Evolutionary conservation across 495 filamentous ascomycete genomes (phyloP).

Genomic region (Aspergillus coremiiformis): DNA sequence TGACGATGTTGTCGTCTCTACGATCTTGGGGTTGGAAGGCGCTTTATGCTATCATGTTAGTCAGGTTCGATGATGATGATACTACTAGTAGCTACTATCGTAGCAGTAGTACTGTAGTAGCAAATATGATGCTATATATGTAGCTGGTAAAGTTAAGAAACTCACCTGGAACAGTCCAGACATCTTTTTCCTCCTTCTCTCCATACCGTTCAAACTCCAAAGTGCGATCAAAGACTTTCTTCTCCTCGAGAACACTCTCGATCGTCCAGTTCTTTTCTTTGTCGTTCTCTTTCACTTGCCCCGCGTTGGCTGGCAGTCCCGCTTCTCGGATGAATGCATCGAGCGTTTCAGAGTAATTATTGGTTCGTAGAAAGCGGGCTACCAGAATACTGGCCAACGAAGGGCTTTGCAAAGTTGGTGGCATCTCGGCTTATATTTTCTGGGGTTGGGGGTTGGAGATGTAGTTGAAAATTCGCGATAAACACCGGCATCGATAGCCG

Average conservation of each 20-base stretch:
- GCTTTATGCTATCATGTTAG: constrained; percentile 27
- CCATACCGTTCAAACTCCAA: constrained; percentile 49
- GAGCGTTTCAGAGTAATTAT: constrained; percentile 54
- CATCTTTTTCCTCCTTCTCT: constrained; percentile 24
- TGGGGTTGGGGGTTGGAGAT: background rate
- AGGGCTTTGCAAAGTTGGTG: constrained; percentile 8
- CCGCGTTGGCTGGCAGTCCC: constrained; percentile 40
- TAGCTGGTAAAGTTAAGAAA: background rate
- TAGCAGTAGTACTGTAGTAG: no score
- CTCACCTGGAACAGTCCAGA: constrained; percentile 48
- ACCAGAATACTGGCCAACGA: constrained; percentile 43
- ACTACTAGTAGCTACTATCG: no score
- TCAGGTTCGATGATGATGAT: no score
- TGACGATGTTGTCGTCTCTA: constrained; percentile 40
- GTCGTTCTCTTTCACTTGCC: constrained; percentile 26
- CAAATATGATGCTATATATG: background rate
- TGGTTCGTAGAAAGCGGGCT: constrained; percentile 54
- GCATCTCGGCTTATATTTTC: constrained; percentile 1
- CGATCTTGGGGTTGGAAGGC: constrained; percentile 36
- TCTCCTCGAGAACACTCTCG: constrained; percentile 59
- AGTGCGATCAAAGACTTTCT: constrained; percentile 53
- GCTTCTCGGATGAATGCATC: constrained; percentile 56
- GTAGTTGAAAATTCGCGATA: background rate
- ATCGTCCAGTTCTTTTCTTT: constrained; percentile 49
- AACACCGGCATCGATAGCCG: background rate